phyloP scores from a whole-genome alignment of 2,329 filamentous ascomycete genomes.

The Diaporthe sp. region DNA sequence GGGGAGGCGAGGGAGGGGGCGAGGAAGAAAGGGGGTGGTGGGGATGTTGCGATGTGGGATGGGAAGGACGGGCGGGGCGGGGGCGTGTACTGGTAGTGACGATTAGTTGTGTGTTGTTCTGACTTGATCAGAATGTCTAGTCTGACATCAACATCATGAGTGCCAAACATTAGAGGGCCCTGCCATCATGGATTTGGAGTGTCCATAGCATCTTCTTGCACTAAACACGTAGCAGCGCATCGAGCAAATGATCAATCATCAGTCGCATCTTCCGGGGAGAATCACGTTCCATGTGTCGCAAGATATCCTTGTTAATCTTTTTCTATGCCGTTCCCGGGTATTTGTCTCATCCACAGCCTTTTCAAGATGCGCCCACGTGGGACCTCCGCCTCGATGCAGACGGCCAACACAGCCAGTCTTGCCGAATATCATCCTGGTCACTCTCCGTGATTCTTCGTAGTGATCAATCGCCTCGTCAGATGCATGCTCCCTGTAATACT shows the following conservation, averaged over 20 bases:
- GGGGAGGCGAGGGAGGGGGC: slow-evolving; percentile 55
- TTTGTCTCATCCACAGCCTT: not conserved
- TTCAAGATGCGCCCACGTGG: too few species aligned
- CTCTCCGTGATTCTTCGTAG: not conserved
- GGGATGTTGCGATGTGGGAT: slow-evolving; percentile 52
- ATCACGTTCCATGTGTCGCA: not conserved
- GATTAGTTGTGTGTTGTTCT: too few species aligned
- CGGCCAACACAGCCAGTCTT: not conserved
- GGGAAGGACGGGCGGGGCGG: slow-evolving; percentile 58
- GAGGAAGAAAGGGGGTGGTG: slow-evolving; percentile 47
- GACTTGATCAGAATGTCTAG: not conserved
- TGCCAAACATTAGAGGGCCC: not conserved
- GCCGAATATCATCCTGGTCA: not conserved
- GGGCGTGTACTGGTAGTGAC: slow-evolving; percentile 56
- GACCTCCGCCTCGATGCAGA: not conserved
- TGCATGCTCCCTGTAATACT: not conserved
- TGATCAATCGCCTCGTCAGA: not conserved
- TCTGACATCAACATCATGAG: not conserved
- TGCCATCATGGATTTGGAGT: not conserved
- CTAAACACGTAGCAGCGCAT: not conserved
- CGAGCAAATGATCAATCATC: not conserved
- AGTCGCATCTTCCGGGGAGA: not conserved
- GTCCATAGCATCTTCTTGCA: not conserved
- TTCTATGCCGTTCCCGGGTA: slow-evolving; percentile 7
- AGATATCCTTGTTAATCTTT: not conserved